Base-by-base conservation (phyloP, 345 rosid species). In the Bruguiera sexangula region DNA sequence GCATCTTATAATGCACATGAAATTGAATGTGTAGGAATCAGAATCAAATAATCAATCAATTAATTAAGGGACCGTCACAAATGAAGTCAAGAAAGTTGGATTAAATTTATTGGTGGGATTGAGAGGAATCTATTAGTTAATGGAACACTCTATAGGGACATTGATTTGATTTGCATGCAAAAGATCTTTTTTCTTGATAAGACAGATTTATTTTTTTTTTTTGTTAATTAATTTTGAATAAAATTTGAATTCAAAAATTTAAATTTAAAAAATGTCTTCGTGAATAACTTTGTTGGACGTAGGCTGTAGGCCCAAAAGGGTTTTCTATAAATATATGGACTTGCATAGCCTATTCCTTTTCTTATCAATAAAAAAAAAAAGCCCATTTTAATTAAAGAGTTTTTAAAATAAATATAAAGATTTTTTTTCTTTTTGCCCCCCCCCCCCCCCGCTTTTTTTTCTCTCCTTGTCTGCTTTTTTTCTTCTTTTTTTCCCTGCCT, bases 151-250 rank as follows among this genome's bases (percentile, higher is more conserved):
- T 32, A 32, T 1, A 32, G 36, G 36, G 7, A 72, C 65, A 32
- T 58, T 61, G 68, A 26, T 69, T 81, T 43, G 62, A 64, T 75
- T 82, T 78, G 74, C 86, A 84, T 81, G 86, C 86, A 84, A 86
- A 86, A 75, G 80, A 65, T 69, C 9, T 24, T 27, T 27, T 27
- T 27, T 27, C 29, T 27, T 27, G 29, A 27, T 27, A 2, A 27
- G 29, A 27, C 29, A 2, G 29, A 27, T 27, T 27, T 27, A 27
- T 27, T 32, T 32, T 32, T 32, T 32, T 32, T 5, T 32, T 32
- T 5, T 5, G 7, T 34, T 7, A 8, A 34, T 34, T 8, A 8
- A 8, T 8, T 34, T 34, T 34, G 0, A 34, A 1, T 34, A 34
- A 7, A 34, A 34, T 6, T 34, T 2, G 1, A 7, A 34, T 34